Base-by-base conservation (phyloP, 2,329 filamentous ascomycete genomes). In the Lachnellula hyalina region DNA sequence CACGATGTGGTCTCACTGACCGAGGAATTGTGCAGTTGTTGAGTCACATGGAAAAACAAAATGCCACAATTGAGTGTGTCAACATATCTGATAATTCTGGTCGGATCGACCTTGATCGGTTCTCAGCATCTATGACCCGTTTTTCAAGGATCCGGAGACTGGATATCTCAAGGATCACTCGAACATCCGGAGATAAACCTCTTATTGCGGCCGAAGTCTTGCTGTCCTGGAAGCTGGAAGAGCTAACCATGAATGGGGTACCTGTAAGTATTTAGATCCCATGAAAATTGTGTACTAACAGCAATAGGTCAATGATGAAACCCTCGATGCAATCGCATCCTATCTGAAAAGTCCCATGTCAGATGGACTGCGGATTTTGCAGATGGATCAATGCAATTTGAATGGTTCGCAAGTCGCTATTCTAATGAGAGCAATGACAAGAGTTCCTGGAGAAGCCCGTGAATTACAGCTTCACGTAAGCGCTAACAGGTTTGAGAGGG, bases 81-180 rank as follows among this genome's bases (percentile, higher is more conserved):
- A 79, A 88, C 64, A 78, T 89, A 12, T 86, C 85, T 3, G 82
- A 82, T 12, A 84, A 87, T 58, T 80, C 82, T 54, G 83, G 84
- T 32, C 79, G 85, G 1, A 73, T 89, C 40, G 82, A 82, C 51
- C 82, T 85, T 0, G 75, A 81, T 15, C 73, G 79, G n/a, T 83
- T 89, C 51, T 84, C 86, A 61, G 79, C 80, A 48, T 82, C 86
- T 56, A 81, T 89, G 66, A 80, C 81, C 23, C 81, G 84, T 52
- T 87, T 89, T 70, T 78, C 79, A 36, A 83, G 81, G 54, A 78
- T 89, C 38, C 79, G 84, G 41, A 85, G 81, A 60, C 74, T 89
- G 52, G 82, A 88, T 61, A 70, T 89, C 3, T 86, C 85, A 8
- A 79, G 85, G 54, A 77, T 87, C 19, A 79, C 83, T 8, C 77